Conservation (phyloP, 257 asterid species). For the Sherardia arvensis region DNA sequence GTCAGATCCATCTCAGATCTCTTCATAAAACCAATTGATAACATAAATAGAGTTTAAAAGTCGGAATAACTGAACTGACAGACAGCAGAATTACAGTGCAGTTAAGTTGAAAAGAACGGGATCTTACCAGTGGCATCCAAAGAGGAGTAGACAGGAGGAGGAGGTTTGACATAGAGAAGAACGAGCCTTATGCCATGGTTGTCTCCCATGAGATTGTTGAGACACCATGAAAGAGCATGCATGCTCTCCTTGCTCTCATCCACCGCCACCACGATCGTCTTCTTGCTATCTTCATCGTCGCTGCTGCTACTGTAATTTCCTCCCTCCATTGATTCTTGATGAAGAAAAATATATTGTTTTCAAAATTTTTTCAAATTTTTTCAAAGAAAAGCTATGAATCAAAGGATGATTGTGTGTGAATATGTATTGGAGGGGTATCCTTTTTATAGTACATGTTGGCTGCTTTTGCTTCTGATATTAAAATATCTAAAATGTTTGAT, state of each 20-base stretch:
- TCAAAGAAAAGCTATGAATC: neutral
- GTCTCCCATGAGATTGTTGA: constrained; percentile 27
- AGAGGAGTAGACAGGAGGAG: constrained; percentile 35
- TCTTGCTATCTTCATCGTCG: constrained; percentile 15
- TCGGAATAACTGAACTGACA: too few species aligned
- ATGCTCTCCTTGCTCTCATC: constrained; percentile 69
- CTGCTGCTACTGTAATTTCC: neutral
- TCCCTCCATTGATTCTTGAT: neutral
- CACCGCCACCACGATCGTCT: constrained; percentile 46
- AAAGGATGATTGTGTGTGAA: neutral
- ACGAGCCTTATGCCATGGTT: constrained; percentile 18
- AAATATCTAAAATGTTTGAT: neutral
- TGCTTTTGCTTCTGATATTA: neutral
- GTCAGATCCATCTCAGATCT: too few species aligned
- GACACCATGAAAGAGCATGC: constrained; percentile 63
- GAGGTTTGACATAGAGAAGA: constrained; percentile 53
- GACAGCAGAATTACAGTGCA: neutral
- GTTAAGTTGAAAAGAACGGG: neutral
- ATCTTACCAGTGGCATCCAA: constrained; percentile 32
- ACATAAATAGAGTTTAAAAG: too few species aligned
- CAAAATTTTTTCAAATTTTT: too few species aligned
- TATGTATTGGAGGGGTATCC: neutral
- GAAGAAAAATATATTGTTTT: too few species aligned
- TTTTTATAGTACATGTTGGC: neutral
- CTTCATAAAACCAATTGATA: too few species aligned